These are phyloP conservation scores for Arthrinium phaeospermum DNA, from an alignment of 2,329 filamentous ascomycete species.

Conservation along the genomic window DNA sequence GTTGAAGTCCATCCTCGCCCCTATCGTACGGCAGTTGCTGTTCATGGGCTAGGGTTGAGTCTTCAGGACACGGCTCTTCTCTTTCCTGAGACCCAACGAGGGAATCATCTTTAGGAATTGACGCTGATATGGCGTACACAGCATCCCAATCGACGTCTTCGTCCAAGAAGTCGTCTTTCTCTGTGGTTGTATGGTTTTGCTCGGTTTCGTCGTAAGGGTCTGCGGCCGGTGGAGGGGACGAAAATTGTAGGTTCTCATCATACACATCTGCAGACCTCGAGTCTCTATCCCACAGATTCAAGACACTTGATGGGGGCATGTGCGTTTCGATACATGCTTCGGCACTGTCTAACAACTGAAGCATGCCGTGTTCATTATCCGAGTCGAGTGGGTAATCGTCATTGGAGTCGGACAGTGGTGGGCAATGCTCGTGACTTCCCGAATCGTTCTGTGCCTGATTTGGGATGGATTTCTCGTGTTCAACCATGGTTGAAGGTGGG, in stretches of 20 bases:
- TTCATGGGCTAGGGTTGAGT: background rate
- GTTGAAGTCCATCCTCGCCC: constrained; percentile 20
- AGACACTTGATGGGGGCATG: constrained; percentile 41
- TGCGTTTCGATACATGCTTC: constrained; percentile 27
- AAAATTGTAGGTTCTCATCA: constrained; percentile 44
- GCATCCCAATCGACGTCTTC: constrained; percentile 49
- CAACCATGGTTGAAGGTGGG: background rate
- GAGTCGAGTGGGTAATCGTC: constrained; percentile 36
- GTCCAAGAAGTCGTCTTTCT: constrained; percentile 39
- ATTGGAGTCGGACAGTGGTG: constrained; percentile 3
- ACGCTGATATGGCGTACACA: constrained; percentile 32
- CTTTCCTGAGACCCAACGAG: constrained; percentile 14
- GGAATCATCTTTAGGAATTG: constrained; percentile 25
- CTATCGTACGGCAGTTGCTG: background rate
- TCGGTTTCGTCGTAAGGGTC: background rate
- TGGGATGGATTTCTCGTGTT: background rate
- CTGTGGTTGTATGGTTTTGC: background rate
- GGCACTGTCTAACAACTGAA: constrained; percentile 26
- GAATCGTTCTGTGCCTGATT: background rate
- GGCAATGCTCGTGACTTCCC: background rate
- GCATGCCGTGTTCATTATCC: constrained; percentile 34
- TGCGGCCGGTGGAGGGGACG: constrained; percentile 33
- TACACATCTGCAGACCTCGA: constrained; percentile 43
- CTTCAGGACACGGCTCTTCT: background rate
- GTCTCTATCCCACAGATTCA: constrained; percentile 38